Evolutionary conservation across 129 eudicot species (phyloP).

Genomic region (Lactuca sativa): DNA sequence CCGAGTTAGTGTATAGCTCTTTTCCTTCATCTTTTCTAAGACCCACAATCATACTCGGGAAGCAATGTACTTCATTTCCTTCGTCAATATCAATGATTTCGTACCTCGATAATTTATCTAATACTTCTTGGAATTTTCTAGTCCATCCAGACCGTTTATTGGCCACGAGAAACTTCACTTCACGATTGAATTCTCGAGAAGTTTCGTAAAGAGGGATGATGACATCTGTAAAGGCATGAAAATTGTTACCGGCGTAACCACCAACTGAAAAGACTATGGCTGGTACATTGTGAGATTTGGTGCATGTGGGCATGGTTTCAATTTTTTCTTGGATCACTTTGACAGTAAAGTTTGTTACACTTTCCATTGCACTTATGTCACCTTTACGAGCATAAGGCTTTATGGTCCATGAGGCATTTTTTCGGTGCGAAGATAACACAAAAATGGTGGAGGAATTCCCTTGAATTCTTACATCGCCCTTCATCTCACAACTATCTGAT

Average conservation of each 20-base stretch:
- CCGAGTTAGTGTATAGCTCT: conserved; percentile 42
- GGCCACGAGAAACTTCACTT: conserved; percentile 51
- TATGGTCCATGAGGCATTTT: conserved; percentile 32
- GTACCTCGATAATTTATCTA: conserved; percentile 56
- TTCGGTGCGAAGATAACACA: conserved; percentile 16
- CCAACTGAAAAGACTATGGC: conserved; percentile 65
- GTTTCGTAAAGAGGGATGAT: conserved; percentile 62
- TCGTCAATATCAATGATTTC: conserved; percentile 52
- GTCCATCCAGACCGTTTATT: conserved; percentile 38
- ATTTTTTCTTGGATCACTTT: conserved; percentile 10
- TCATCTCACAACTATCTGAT: conserved; percentile 58
- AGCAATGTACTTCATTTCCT: conserved; percentile 57
- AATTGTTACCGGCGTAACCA: conserved; percentile 66
- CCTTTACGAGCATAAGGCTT: conserved; percentile 73
- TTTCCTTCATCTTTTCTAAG: conserved; percentile 38
- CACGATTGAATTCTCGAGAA: conserved; percentile 41
- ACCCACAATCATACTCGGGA: conserved; percentile 59
- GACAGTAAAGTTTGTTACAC: conserved; percentile 29
- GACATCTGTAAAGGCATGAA: conserved; percentile 62
- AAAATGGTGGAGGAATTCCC: conserved; percentile 64
- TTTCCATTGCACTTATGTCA: conserved; percentile 46
- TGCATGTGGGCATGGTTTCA: conserved; percentile 47
- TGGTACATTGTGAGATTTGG: conserved; percentile 38
- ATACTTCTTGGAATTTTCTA: conserved; percentile 28
- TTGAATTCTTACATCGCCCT: conserved; percentile 69